Base-by-base conservation (phyloP, 192 early-diverging fungal genomes). In the Dimargaris cristalligena region DNA sequence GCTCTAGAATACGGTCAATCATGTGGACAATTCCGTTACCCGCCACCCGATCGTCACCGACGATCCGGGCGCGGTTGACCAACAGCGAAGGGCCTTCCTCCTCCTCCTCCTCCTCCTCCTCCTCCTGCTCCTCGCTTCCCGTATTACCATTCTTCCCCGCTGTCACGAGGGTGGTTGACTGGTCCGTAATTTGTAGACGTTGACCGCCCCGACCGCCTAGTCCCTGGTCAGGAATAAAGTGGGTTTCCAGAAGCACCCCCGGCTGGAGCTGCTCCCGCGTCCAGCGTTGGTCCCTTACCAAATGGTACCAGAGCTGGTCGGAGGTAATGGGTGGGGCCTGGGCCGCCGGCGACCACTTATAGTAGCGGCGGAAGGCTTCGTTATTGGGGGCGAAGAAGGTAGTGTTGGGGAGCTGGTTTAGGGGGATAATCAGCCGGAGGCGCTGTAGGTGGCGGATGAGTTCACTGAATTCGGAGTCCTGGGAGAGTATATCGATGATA, bases 331-430 rank as follows among this genome's bases (percentile, higher is more conserved):
- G 64, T 20, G 65, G 66, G 47, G 70, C 71, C 13, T 62, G 50
- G 22, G 47, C 30, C 20, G 50, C 20, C 2, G 20, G 22, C 2
- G 2, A 29, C 22, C 26, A 14, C 16, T 65, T 59, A 22, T 68
- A 51, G 58, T 69, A 74, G 20, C 29, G 41, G 32, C 46, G 48
- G 13, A 82, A 61, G 0, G 80, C 80, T 20, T 70, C 69, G 66
- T 82, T 79, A 13, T 71, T 74, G 32, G 78, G 80, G 28, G 77
- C 80, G 60, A 82, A 70, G 31, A 82, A 64, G 22, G 80, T 82
- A 4, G 64, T 76, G 35, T 73, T 69, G 35, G 73, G 64, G n/a
- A 82, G 23, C 25, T 62, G 65, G 54, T 82, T 82, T 25, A 82
- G 67, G 44, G 65, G 65, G 1, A 78, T 69, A 10, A 80, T 68